These are phyloP conservation scores for Blastomyces gilchristii DNA, from an alignment of 2,329 filamentous ascomycete genomes.

Conservation along the genomic window DNA sequence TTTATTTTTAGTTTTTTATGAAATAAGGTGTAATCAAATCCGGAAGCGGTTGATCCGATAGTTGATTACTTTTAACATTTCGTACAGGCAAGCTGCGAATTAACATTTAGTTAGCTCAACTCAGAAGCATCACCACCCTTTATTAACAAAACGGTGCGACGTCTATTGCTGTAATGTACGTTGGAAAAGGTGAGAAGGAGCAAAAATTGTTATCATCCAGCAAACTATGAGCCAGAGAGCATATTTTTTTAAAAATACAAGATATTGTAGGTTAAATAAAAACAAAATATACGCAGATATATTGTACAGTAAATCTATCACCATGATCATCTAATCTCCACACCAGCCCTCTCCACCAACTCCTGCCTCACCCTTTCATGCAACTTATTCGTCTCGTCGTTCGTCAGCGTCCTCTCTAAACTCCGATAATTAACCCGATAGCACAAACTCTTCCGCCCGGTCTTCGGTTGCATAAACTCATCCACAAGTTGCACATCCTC, in stretches of 20 bases:
- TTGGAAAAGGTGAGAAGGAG: background rate
- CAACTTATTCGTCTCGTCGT: slow-evolving; percentile 64
- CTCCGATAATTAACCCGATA: slow-evolving; percentile 93
- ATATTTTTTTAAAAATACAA: background rate
- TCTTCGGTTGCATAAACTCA: slow-evolving; percentile 80
- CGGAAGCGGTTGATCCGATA: too few species aligned
- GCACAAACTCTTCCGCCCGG: slow-evolving; percentile 70
- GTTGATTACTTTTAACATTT: too few species aligned
- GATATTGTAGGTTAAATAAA: background rate
- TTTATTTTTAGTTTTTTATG: background rate
- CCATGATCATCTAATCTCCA: slow-evolving; percentile 57
- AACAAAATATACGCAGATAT: background rate
- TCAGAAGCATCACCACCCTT: too few species aligned
- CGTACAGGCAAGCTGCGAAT: too few species aligned
- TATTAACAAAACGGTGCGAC: background rate
- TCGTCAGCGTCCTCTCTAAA: slow-evolving; percentile 80
- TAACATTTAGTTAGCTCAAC: too few species aligned
- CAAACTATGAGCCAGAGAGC: background rate
- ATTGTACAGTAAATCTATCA: background rate
- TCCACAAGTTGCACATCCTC: slow-evolving; percentile 82
- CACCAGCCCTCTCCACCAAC: slow-evolving; percentile 61
- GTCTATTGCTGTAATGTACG: background rate
- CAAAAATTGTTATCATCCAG: background rate
- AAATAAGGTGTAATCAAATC: background rate
- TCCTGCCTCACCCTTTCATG: slow-evolving; percentile 57